Evolutionary conservation across 1,284 basidiomycete species (phyloP).

Genomic region (Ustilago bromivora): DNA sequence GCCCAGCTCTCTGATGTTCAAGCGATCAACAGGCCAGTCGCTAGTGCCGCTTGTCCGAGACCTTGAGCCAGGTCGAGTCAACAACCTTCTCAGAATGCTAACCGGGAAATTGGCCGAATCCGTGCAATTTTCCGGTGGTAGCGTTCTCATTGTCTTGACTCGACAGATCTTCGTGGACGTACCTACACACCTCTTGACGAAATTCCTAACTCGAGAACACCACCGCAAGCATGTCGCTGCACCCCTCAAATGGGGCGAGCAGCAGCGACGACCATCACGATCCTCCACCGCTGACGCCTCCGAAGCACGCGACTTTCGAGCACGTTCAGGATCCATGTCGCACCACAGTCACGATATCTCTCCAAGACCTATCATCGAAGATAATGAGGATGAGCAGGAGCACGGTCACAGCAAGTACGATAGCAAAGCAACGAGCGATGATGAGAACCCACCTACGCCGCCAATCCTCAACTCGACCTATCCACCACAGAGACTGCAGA

Average conservation of each 20-base stretch:
- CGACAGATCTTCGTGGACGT: background rate
- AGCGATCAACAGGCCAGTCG: background rate
- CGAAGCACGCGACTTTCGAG: constrained; percentile 22
- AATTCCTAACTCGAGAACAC: background rate
- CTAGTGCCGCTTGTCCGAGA: too few relatives aligned
- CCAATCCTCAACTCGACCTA: constrained; percentile 23
- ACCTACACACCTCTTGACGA: background rate
- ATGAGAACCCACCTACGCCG: constrained; percentile 19
- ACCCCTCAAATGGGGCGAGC: background rate
- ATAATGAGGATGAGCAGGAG: constrained; percentile 18
- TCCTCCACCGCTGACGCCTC: constrained; percentile 22
- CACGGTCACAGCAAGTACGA: constrained; percentile 18
- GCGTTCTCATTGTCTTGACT: background rate
- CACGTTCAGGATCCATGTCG: constrained; percentile 12
- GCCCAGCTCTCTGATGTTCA: background rate
- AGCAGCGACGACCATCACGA: constrained; percentile 28
- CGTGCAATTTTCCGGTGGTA: background rate
- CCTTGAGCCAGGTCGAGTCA: background rate
- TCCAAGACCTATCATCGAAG: constrained; percentile 14
- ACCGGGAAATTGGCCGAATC: background rate
- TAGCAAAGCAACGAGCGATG: constrained; percentile 24
- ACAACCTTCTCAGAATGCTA: background rate
- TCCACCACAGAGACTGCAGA: constrained; percentile 13
- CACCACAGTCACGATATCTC: constrained; percentile 5
- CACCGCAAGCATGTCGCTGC: constrained; percentile 16